A percentile compares a stretch with the other conserved stretches of the same genome.
Conservation (phyloP, 1,284 basidiomycete genomes). For the Puccinia hordei region DNA sequence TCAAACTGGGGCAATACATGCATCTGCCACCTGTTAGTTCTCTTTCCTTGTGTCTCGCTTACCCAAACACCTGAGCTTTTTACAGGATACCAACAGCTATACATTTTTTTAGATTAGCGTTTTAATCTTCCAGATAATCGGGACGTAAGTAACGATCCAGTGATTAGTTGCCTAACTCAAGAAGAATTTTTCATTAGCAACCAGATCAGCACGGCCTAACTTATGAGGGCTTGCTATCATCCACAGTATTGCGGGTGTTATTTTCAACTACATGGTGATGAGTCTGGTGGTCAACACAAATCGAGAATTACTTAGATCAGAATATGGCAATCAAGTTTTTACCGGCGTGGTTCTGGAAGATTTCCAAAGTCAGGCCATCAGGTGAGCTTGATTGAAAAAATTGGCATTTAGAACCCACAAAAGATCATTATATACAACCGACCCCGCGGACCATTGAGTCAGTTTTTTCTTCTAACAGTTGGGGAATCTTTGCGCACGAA, state of each 20-base stretch:
- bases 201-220: not conserved
- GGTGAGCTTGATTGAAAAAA: conserved; percentile 3
- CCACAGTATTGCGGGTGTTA: conserved; percentile 31
- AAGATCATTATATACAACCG: not conserved
- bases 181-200: no score
- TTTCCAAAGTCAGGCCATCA: conserved; percentile 45
- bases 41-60: not conserved
- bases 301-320: conserved; percentile 32
- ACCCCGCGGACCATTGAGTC: not conserved
- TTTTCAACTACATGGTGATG: conserved; percentile 50
- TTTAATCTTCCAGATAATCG: conserved; percentile 29
- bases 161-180: not conserved
- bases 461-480: not conserved
- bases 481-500: conserved; percentile 46
- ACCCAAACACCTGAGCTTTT: no score
- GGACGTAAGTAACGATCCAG: conserved; percentile 28
- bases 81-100: not conserved
- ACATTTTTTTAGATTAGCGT: conserved; percentile 30
- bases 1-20: conserved; percentile 49
- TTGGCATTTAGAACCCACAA: not conserved
- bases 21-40: conserved; percentile 34
- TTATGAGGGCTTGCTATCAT: not conserved
- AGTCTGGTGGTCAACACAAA: conserved; percentile 46
- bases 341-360: conserved; percentile 45
- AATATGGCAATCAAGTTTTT: conserved; percentile 47